A percentile compares a stretch with the other conserved stretches of the same genome.
Conservation (phyloP, 176 grass and related monocot genomes). For the Oryza punctata region DNA sequence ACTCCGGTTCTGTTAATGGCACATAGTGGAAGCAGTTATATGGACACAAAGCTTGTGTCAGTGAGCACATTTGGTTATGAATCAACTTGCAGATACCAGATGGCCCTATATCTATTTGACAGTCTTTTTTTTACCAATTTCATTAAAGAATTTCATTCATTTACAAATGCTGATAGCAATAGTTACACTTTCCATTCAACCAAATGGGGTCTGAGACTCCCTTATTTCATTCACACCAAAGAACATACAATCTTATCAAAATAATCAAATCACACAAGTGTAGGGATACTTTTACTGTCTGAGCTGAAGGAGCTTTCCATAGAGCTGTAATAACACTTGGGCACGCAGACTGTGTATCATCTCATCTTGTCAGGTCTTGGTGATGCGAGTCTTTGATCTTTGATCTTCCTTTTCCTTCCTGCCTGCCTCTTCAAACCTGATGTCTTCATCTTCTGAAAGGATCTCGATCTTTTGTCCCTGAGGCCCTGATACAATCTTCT, state of each 20-base stretch:
- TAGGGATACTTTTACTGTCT: constrained; percentile 4
- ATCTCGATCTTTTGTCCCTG: constrained; percentile 40
- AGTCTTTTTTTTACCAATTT: not conserved
- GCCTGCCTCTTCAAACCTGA: constrained; percentile 37
- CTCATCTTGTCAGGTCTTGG: constrained; percentile 31
- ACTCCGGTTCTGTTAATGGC: constrained; percentile 1
- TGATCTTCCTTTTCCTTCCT: not conserved
- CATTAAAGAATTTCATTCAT: not conserved
- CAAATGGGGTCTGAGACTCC: constrained; percentile 32
- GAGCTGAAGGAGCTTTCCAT: constrained; percentile 19
- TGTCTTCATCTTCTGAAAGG: constrained; percentile 53
- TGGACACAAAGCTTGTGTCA: not conserved
- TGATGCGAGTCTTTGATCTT: constrained; percentile 13
- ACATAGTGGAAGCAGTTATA: constrained; percentile 13
- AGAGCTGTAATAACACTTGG: not conserved
- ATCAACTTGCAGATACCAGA: not conserved
- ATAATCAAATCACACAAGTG: constrained; percentile 15
- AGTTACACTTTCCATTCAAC: constrained; percentile 28
- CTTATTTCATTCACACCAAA: constrained; percentile 47
- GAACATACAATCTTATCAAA: constrained; percentile 44
- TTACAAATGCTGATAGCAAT: constrained; percentile 25
- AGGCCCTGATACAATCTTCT: constrained; percentile 48
- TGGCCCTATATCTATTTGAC: not conserved
- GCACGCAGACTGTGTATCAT: not conserved
- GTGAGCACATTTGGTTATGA: constrained; percentile 10